Base-by-base conservation (phyloP, 1,284 basidiomycete genomes). In the Apiotrichum sp. region DNA sequence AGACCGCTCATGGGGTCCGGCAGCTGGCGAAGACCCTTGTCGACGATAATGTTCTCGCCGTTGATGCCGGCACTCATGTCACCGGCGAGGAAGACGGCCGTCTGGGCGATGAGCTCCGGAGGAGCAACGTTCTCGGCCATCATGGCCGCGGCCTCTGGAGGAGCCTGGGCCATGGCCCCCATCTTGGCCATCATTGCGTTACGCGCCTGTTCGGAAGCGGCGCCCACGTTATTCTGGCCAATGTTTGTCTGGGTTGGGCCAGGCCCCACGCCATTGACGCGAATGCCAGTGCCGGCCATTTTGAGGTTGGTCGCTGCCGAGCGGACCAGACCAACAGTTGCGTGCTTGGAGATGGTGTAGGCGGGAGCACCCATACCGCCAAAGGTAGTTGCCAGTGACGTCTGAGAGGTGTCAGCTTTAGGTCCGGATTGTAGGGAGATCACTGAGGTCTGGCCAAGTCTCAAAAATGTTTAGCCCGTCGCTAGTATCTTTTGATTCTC, bases 301-400 rank as follows among this genome's bases (percentile, higher is more conserved):
- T 45, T 44, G 38, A 59, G 48, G 53, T 59, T 55, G 38, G 51
- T 39, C 4, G 54, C 50, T 2, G 58, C 58, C 4, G 58, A 45
- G 45, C 55, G 54, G 6, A 59, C 46, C 22, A 59, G 47, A 4
- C 58, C 58, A 9, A 53, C 48, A 1, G 52, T 40, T 3, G 58
- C 58, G 39, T 56, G 55, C 58, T 59, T 59, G 32, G 47, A 51
- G 32, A 56, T 47, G 3, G 55, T 56, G 44, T 59, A 59, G 4
- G 58, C 54, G 3, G 58, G 47, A 2, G 58, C 53, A 29, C 58
- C 58, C 54, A 59, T 56, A 3, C 58, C 58, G 16, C 58, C 58
- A 29, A 46, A 56, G n/a, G 44, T 46, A 3, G 50, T 9, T 0
- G 56, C 56, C 3, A 57, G 47, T 2, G 56, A 57, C 9, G 56